Evolutionary conservation across 306 rosid species (phyloP).

Genomic region (Quercus engelmannii): DNA sequence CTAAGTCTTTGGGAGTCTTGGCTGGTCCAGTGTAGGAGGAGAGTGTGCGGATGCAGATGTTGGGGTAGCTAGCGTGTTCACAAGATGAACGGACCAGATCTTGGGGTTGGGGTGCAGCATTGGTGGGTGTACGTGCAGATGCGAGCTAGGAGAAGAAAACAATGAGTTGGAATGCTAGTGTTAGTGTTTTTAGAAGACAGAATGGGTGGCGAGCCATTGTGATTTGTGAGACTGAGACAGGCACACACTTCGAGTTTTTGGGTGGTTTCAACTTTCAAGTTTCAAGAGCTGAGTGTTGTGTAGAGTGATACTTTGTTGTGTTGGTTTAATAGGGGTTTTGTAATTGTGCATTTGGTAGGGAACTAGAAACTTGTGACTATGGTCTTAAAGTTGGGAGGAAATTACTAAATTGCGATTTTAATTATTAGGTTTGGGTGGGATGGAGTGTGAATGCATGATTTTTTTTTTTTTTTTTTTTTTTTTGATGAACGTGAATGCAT

Average conservation of each 20-base stretch:
- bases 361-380: background rate
- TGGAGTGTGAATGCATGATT: no score
- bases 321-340: background rate
- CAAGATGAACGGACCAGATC: constrained; percentile 63
- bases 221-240: background rate
- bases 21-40: constrained; percentile 41
- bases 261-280: background rate
- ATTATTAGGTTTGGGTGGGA: background rate
- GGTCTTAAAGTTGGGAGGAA: background rate
- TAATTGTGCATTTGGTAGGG: background rate
- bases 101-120: constrained; percentile 9
- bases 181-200: background rate
- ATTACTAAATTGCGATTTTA: background rate
- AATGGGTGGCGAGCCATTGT: constrained; percentile 21
- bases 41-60: constrained; percentile 63
- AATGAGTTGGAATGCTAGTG: background rate
- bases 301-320: background rate
- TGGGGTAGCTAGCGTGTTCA: constrained; percentile 67
- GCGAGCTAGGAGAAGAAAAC: constrained; percentile 7
- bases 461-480: no score
- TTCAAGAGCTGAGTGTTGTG: background rate
- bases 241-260: no score
- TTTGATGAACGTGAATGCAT: no score
- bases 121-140: constrained; percentile 1
- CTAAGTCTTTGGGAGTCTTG: constrained; percentile 51